These are phyloP conservation scores for Calonectria naviculata DNA, from an alignment of 2,329 filamentous ascomycete genomes.

Conservation along the genomic window DNA sequence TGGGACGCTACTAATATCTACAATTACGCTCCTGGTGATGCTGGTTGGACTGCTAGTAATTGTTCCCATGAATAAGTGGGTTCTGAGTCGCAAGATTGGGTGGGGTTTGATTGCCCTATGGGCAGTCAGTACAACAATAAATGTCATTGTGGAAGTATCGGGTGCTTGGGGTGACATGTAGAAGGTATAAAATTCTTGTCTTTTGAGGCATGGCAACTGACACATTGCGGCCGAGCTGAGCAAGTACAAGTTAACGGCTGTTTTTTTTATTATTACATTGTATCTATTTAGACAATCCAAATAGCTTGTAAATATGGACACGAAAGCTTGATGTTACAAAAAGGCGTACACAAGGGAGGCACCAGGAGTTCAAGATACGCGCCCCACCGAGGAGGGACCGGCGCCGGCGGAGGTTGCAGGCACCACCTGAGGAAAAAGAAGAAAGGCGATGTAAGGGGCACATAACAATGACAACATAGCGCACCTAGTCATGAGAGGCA, in stretches of 20 bases:
- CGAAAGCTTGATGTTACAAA: too few species aligned
- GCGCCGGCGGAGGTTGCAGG: background rate
- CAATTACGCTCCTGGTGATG: slow-evolving; percentile 84
- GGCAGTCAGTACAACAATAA: slow-evolving; percentile 81
- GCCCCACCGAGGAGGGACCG: background rate
- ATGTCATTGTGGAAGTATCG: slow-evolving; percentile 82
- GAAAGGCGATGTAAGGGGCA: background rate
- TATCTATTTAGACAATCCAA: background rate
- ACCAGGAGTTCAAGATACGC: too few species aligned
- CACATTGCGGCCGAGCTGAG: background rate
- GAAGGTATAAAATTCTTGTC: background rate
- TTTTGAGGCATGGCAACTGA: background rate
- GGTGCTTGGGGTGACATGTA: slow-evolving; percentile 57
- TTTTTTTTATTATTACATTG: background rate
- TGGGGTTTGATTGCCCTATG: slow-evolving; percentile 84
- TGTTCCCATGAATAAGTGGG: slow-evolving; percentile 88
- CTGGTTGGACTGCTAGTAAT: slow-evolving; percentile 81
- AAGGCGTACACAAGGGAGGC: too few species aligned
- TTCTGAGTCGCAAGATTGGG: slow-evolving; percentile 85
- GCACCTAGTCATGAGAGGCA: background rate
- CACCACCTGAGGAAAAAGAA: background rate
- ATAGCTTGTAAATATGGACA: background rate
- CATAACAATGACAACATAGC: background rate
- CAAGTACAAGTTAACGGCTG: background rate
- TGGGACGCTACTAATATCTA: slow-evolving; percentile 86